Base-by-base conservation (phyloP, 352 stramenopile genomes). In the Phytopythium sindhum region DNA sequence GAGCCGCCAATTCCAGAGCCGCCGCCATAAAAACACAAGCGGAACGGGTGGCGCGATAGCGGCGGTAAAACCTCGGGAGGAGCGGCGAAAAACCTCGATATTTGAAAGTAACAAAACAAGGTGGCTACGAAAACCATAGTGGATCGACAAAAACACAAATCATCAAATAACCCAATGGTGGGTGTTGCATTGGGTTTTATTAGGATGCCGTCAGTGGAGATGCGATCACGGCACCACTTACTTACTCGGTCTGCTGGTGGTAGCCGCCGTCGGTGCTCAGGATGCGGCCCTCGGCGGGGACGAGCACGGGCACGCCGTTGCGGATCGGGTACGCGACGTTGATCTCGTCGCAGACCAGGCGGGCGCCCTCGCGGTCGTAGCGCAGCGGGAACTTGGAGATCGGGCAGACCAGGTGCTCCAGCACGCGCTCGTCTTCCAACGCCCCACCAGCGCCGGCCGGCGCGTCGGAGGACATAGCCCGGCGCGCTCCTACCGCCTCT, bases 251-350 rank as follows among this genome's bases (percentile, higher is more conserved):
- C n/a, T 21, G 19, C 44, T 23, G 65, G 31, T 67, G 51, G n/a
- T 23, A n/a, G n/a, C n/a, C 55, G 47, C 12, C 68, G 60, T 74
- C 77, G 56, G 80, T 73, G 29, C 74, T 69, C n/a, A 95, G 64
- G 26, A 95, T 68, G 31, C 84, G 81, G 41, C 83, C 87, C 67
- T 94, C 86, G 8, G 72, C 79, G 0, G 88, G 88, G 44, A 96
- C 77, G 33, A 96, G 76, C 67, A 91, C 67, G 1, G 87, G 84
- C 6, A 91, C 64, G 33, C 87, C 84, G 29, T 86, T 28, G 55
- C 76, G 84, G 61, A 96, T 92, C n/a, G 87, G 87, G 47, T 96
- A 96, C 72, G 86, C 77, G 41, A 96, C 85, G 64, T 78, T 75
- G 62, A 96, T 92, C 66, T 96, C 80, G 53, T 88, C 77, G 65